Percentiles rank a stretch among this genome's conserved stretches.
Conservation (phyloP, 257 asterid genomes). For the Echites panduratus region DNA sequence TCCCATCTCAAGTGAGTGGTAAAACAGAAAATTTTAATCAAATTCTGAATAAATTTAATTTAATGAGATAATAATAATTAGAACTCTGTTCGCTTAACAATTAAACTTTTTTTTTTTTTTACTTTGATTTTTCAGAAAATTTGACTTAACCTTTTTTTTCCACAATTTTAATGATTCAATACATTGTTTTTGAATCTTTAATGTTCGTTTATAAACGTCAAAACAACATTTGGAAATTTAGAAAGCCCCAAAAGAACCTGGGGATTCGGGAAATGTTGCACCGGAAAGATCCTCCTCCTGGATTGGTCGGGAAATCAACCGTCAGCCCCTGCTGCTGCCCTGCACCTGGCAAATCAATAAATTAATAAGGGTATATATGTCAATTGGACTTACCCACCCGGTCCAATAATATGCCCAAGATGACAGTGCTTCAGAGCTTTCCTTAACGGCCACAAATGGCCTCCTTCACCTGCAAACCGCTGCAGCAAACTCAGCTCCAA, state of each 20-base stretch:
- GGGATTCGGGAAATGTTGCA: neutral
- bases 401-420: neutral
- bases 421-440: conserved; percentile 4
- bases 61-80: too few species aligned
- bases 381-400: neutral
- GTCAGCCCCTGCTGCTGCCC: neutral
- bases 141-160: too few species aligned
- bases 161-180: too few species aligned
- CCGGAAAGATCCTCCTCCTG: neutral
- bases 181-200: too few species aligned
- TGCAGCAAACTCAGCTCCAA: conserved; percentile 47
- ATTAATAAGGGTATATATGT: neutral
- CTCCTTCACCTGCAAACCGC: conserved; percentile 43
- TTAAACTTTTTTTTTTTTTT: too few species aligned
- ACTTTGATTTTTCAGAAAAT: too few species aligned
- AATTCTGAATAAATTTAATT: neutral
- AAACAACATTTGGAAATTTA: neutral
- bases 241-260: neutral
- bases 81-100: too few species aligned
- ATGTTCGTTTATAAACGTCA: too few species aligned
- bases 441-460: conserved; percentile 42
- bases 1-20: neutral
- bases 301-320: neutral
- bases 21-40: neutral
- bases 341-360: neutral